Conservation (phyloP, 345 rosid genomes). For the Ceriops decandra region DNA sequence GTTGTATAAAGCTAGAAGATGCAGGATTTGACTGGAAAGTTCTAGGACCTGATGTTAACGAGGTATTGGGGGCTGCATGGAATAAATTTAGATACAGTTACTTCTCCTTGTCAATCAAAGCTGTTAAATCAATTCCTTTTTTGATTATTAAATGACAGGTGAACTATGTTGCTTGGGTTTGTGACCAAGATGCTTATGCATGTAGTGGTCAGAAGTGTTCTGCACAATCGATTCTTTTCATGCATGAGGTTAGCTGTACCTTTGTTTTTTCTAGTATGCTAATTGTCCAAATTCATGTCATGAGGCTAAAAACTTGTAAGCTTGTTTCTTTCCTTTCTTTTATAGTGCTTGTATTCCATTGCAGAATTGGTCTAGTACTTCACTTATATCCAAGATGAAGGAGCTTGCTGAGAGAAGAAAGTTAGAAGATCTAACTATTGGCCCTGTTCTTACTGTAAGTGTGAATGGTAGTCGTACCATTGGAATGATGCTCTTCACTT, state of each 20-base stretch:
- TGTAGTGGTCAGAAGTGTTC: slow-evolving; percentile 99
- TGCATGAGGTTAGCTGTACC: slow-evolving; percentile 73
- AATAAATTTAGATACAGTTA: background rate
- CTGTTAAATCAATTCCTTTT: slow-evolving; percentile 9
- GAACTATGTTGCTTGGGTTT: slow-evolving; percentile 94
- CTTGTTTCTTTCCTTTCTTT: background rate
- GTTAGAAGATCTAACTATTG: slow-evolving; percentile 80
- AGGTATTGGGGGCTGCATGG: slow-evolving; percentile 38
- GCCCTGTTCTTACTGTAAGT: slow-evolving; percentile 96
- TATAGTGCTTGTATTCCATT: slow-evolving; percentile 7
- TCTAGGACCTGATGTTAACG: slow-evolving; percentile 93
- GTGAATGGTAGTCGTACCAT: background rate
- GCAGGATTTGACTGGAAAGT: slow-evolving; percentile 99
- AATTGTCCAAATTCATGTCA: background rate
- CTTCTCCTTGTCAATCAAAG: background rate
- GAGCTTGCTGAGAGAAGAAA: slow-evolving; percentile 87
- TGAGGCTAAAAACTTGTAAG: background rate
- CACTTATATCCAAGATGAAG: slow-evolving; percentile 63
- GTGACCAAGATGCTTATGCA: slow-evolving; percentile 98
- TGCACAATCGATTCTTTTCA: slow-evolving; percentile 89
- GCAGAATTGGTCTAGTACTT: slow-evolving; percentile 76
- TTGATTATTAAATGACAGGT: slow-evolving; percentile 45
- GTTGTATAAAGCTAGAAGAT: slow-evolving; percentile 88
- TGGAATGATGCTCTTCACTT: background rate
- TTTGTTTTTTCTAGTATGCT: background rate